phyloP scores from a whole-genome alignment of 768 basidiomycete species.

The Pisolithus albus region DNA sequence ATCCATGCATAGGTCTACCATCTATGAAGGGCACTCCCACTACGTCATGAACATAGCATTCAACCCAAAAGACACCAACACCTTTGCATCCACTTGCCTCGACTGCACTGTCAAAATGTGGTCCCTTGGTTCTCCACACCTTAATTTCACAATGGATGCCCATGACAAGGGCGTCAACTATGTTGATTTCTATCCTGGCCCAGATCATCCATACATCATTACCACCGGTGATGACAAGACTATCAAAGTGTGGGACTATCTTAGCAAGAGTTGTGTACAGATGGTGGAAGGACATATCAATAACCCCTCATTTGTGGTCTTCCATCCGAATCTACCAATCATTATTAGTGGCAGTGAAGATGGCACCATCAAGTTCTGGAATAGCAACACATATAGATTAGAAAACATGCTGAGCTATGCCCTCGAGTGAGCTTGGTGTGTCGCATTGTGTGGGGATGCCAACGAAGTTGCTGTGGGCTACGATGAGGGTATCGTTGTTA shows the following conservation, averaged over 20 bases:
- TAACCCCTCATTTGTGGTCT: constrained; percentile 95
- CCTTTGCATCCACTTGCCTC: constrained; percentile 95
- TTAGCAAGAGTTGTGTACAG: constrained; percentile 95
- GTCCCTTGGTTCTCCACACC: constrained; percentile 76
- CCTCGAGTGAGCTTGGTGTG: constrained; percentile 93
- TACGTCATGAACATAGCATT: constrained; percentile 98
- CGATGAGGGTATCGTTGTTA: constrained; percentile 92
- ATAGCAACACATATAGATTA: constrained; percentile 88
- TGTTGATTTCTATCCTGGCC: constrained; percentile 96
- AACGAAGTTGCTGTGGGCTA: constrained; percentile 96
- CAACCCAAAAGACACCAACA: constrained; percentile 97
- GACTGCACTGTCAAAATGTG: constrained; percentile 99
- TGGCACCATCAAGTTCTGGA: constrained; percentile 97
- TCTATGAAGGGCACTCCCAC: constrained; percentile 94
- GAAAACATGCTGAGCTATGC: constrained; percentile 96
- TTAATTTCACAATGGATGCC: constrained; percentile 97
- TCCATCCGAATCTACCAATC: constrained; percentile 92
- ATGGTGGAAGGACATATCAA: constrained; percentile 97
- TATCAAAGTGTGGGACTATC: constrained; percentile 98
- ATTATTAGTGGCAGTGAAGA: constrained; percentile 94
- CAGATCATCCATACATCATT: constrained; percentile 94
- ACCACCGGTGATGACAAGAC: constrained; percentile 97
- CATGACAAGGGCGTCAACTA: constrained; percentile 99
- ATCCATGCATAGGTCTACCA: constrained; percentile 38
- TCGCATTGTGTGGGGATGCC: constrained; percentile 69